Evolutionary conservation across 495 filamentous ascomycete genomes (phyloP), one percentile per base, ranked within the genome.

Genomic region (Physcia stellaris): DNA sequence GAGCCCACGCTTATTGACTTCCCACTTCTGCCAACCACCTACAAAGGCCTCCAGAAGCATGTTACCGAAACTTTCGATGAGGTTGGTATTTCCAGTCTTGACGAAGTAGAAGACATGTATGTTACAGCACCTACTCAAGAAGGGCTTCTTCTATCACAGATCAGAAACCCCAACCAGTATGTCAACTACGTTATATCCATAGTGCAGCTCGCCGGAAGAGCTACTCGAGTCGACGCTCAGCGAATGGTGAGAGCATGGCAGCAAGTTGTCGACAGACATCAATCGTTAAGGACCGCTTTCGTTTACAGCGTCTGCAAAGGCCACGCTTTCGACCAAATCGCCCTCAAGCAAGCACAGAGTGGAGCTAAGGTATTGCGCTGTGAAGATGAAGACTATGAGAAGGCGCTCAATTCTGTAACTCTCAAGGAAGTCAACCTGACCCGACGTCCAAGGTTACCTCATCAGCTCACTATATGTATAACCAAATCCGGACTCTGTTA

Each of bases 41-140:
- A 76, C 41, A 53, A 53, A 22, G 62, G 56, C 32, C 54, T 80
- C 39, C 59, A 52, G 39, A 47, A 49, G 9, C 43, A 63, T 20
- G 39, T 56, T 18, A 53, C 55, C 15, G 57, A 64, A 6, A 64
- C 67, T 6, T 55, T 81, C 15, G 55, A 63, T 5, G 55, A 60
- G 18, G 58, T 72, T 4, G 62, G 64, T 10, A 64, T 79, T 9
- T 54, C 55, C 1, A 50, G 37, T 43, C 54, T 59, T 39, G 51
- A 51, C 17, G 52, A 65, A 1, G 58, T 75, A 2, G 67, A 83
- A 52, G 67, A 75, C 24, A 63, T 71, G 22, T 80, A 79, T 35
- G 77, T 77, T 2, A 75, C 69, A 37, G 77, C 78, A 0, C 67
- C 75, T 0, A 71, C 75, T 26, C 79, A 84, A 43, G 69, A 80